Percentiles rank a stretch among this genome's conserved stretches.
Conservation (phyloP, 805 yeast genomes). For the Sungouiozyma ichnusensis region DNA sequence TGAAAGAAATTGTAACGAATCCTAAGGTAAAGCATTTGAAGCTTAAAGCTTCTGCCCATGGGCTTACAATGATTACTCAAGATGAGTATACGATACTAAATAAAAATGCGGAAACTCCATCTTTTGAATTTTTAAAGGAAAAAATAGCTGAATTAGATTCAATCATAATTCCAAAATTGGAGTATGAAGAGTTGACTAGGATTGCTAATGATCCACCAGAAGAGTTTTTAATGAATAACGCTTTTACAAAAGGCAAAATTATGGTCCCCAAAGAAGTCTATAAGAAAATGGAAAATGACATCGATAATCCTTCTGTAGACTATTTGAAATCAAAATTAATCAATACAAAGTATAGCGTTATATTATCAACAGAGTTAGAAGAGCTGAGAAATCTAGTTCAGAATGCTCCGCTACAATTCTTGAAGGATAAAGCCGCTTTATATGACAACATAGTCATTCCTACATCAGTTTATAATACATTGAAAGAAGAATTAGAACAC, state of each 20-base stretch:
- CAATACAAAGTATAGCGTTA: not conserved
- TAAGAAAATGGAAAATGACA: not conserved
- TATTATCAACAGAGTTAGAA: slow-evolving; percentile 2
- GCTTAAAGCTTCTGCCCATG: not conserved
- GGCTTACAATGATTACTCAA: not conserved
- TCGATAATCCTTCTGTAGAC: slow-evolving; percentile 1
- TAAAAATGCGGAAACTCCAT: slow-evolving; percentile 10
- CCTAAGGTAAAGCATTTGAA: slow-evolving; percentile 1
- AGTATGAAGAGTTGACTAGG: slow-evolving; percentile 6
- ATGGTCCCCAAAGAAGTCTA: not conserved
- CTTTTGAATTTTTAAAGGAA: slow-evolving; percentile 5
- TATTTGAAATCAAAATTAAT: not conserved
- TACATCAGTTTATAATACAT: not conserved
- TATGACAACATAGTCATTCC: not conserved
- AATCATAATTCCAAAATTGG: slow-evolving; percentile 13
- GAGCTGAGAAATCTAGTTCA: slow-evolving; percentile 10
- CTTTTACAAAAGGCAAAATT: slow-evolving; percentile 1
- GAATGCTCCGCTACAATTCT: slow-evolving; percentile 4
- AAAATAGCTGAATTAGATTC: slow-evolving; percentile 12
- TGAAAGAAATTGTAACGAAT: not conserved
- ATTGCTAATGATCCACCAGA: slow-evolving; percentile 3
- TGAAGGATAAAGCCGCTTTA: not conserved
- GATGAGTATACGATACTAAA: slow-evolving; percentile 7
- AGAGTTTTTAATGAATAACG: slow-evolving; percentile 8
- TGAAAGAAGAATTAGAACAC: not conserved